phyloP scores from a whole-genome alignment of 805 yeast species.

The Metschnikowia similis region DNA sequence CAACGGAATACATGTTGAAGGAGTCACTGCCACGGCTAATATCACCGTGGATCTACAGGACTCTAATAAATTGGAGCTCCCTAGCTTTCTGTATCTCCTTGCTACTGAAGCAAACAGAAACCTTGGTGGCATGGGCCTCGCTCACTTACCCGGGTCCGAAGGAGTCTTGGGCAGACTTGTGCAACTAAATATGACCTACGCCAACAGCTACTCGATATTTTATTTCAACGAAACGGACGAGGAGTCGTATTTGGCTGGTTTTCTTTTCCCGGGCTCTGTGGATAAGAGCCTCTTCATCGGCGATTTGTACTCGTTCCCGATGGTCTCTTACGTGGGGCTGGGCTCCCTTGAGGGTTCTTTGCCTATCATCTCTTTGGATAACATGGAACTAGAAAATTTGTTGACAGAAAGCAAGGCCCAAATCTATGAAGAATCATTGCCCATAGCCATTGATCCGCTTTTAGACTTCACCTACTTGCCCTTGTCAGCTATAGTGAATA shows the following conservation, averaged over 20 bases:
- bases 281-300: constrained; percentile 45
- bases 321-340: constrained; percentile 35
- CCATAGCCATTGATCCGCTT: constrained; percentile 60
- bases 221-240: constrained; percentile 21
- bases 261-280: constrained; percentile 56
- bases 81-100: constrained; percentile 26
- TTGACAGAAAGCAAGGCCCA: constrained; percentile 33
- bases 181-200: constrained; percentile 18
- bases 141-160: constrained; percentile 21
- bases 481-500: constrained; percentile 47
- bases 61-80: constrained; percentile 12
- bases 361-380: constrained; percentile 29
- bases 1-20: constrained; percentile 24
- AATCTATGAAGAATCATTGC: constrained; percentile 35
- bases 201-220: constrained; percentile 31
- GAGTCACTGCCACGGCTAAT: constrained; percentile 23
- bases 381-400: constrained; percentile 24
- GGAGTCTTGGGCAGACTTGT: constrained; percentile 28
- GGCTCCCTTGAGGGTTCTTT: constrained; percentile 13
- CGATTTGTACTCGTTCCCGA: constrained; percentile 45
- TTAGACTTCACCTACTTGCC: constrained; percentile 51
- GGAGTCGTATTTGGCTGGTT: constrained; percentile 20
- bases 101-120: constrained; percentile 20
- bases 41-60: constrained; percentile 12
- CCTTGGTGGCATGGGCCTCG: constrained; percentile 36